These are phyloP conservation scores for Myrica gale DNA, from an alignment of 306 rosid species.

Conservation along the genomic window DNA sequence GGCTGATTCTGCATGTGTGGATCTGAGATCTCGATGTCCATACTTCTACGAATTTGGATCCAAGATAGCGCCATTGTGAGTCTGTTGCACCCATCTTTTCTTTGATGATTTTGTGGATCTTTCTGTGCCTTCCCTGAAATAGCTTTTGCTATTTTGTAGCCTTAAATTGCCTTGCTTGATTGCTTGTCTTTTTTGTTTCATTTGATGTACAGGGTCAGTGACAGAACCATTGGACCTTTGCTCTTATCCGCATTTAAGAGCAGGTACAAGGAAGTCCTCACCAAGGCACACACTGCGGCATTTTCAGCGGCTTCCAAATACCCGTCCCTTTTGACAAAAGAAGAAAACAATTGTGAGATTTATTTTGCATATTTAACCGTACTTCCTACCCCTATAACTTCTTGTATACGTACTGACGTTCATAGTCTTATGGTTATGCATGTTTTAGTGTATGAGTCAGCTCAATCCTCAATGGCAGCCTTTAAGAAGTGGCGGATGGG, in stretches of 20 bases:
- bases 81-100: conserved; percentile 17
- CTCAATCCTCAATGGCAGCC: conserved; percentile 87
- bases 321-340: conserved; percentile 62
- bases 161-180: not conserved
- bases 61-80: conserved; percentile 90
- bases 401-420: conserved; percentile 3
- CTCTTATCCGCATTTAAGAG: conserved; percentile 83
- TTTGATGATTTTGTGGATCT: not conserved
- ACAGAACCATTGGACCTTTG: conserved; percentile 73
- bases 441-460: conserved; percentile 79
- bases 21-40: conserved; percentile 76
- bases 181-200: conserved; percentile 9
- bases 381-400: conserved; percentile 18
- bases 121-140: conserved; percentile 11
- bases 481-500: conserved; percentile 92
- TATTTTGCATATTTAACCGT: conserved; percentile 15
- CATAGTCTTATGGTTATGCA: conserved; percentile 11
- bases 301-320: conserved; percentile 67
- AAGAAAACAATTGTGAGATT: conserved; percentile 76
- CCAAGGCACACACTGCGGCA: conserved; percentile 82
- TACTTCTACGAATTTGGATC: conserved; percentile 95
- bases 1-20: conserved; percentile 79
- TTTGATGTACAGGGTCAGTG: conserved; percentile 65
- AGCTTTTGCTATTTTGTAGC: conserved; percentile 1
- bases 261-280: conserved; percentile 85